phyloP scores from a whole-genome alignment of 345 rosid species.

The Mercurialis annua region DNA sequence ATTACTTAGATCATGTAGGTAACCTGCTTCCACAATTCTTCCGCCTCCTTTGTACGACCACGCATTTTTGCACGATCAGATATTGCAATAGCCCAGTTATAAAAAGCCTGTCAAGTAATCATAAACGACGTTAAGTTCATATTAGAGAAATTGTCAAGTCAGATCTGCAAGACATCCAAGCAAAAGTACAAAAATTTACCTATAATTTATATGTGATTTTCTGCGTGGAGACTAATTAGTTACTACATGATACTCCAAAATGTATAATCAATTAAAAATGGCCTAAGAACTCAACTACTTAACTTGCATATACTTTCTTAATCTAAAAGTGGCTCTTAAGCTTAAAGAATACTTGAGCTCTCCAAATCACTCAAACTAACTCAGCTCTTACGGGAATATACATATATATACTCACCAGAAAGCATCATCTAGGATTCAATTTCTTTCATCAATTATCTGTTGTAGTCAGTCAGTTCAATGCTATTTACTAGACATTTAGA shows the following conservation, averaged over 20 bases:
- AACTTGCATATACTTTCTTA: not conserved
- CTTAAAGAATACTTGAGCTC: not conserved
- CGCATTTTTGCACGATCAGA: conserved; percentile 99
- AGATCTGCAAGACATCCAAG: not conserved
- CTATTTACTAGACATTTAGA: conserved; percentile 11
- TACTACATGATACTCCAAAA: not conserved
- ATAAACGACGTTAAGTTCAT: conserved; percentile 12
- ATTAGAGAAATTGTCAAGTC: not conserved
- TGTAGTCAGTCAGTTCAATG: conserved; percentile 7
- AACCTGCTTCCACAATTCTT: conserved; percentile 97
- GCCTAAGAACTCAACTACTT: not conserved
- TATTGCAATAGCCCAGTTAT: conserved; percentile 99
- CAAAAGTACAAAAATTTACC: not conserved
- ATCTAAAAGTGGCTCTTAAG: not conserved
- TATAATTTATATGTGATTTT: not conserved
- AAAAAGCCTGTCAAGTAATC: conserved; percentile 71
- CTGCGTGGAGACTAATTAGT: not conserved
- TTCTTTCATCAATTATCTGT: conserved; percentile 7
- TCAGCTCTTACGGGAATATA: not conserved
- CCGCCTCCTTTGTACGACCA: conserved; percentile 99
- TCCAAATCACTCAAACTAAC: not conserved
- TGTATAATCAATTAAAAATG: not conserved
- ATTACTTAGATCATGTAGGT: not conserved
- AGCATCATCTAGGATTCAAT: not conserved
- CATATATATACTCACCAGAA: not conserved